Base-by-base conservation (phyloP, 371 early-diverging fungal genomes). In the Lichtheimia ramosa region DNA sequence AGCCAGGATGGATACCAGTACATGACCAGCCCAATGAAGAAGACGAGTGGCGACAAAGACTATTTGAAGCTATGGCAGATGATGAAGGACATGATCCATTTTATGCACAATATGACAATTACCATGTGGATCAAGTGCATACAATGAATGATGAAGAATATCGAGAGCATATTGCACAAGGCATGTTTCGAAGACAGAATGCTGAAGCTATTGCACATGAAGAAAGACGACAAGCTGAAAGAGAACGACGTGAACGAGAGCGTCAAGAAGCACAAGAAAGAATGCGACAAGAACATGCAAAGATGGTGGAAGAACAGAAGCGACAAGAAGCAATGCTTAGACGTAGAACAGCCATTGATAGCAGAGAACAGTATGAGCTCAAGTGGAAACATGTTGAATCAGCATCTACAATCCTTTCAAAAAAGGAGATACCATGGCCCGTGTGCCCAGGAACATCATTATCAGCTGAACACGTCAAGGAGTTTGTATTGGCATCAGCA, bases 11-110 rank as follows among this genome's bases (percentile, higher is more conserved):
- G 78, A 48, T 58, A 2, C 70, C 74, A 5, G 66, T 66, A 8
- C n/a, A 21, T 12, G 23, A 48, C 18, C 6, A 58, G 3, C 61
- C 65, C 23, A 24, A 58, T 10, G 68, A 66, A 15, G 59, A 64
- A 25, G 62, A 59, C 15, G 67, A 73, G 34, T 80, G 81, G 81
- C 61, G 65, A 43, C 70, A 71, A 27, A 62, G 61, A 20, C 39
- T 80, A n/a, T 80, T 80, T 50, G 66, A 71, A 21, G 81, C 75
- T 41, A 80, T 80, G 81, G 66, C 66, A 42, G 73, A 74, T 0
- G 81, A 80, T 48, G 81, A 80, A 61, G 75, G 73, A 2, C 66
- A 67, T 51, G 76, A 79, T 61, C 61, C 71, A 10, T 73, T 69
- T 54, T 66, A 62, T 50, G 43, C 64, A 1, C 63, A 63, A 23